Conservation (phyloP, 306 rosid species). For the Quercus dentata region DNA sequence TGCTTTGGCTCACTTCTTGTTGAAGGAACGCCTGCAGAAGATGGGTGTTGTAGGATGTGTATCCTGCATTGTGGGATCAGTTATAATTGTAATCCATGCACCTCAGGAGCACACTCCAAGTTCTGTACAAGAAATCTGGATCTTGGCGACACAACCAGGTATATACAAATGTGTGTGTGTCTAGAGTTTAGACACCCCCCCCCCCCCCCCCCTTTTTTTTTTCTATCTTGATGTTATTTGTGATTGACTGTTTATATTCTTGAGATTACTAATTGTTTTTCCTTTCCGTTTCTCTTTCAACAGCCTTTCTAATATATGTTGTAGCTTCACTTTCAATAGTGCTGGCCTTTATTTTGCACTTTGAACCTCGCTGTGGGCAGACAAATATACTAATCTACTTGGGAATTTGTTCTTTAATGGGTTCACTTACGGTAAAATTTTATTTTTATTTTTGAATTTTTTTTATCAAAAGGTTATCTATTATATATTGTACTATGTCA, state of each 20-base stretch:
- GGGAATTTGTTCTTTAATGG: conserved; percentile 88
- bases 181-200: neutral
- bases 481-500: neutral
- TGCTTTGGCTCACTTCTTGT: conserved; percentile 85
- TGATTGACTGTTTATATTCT: neutral
- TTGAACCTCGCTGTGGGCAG: conserved; percentile 85
- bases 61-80: conserved; percentile 84
- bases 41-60: conserved; percentile 89
- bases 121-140: conserved; percentile 85
- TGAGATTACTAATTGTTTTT: conserved; percentile 2
- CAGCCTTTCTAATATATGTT: conserved; percentile 68
- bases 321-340: conserved; percentile 64
- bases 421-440: conserved; percentile 77
- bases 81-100: conserved; percentile 90
- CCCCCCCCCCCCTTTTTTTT: neutral
- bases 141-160: conserved; percentile 85
- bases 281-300: conserved; percentile 10
- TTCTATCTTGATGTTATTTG: neutral
- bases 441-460: neutral
- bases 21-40: conserved; percentile 70
- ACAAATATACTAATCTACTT: conserved; percentile 76
- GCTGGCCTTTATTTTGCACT: conserved; percentile 68
- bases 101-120: conserved; percentile 75
- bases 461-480: neutral
- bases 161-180: conserved; percentile 1